Evolutionary conservation across 2,329 filamentous ascomycete species (phyloP).

Genomic region (Arachnopeziza araneosa): DNA sequence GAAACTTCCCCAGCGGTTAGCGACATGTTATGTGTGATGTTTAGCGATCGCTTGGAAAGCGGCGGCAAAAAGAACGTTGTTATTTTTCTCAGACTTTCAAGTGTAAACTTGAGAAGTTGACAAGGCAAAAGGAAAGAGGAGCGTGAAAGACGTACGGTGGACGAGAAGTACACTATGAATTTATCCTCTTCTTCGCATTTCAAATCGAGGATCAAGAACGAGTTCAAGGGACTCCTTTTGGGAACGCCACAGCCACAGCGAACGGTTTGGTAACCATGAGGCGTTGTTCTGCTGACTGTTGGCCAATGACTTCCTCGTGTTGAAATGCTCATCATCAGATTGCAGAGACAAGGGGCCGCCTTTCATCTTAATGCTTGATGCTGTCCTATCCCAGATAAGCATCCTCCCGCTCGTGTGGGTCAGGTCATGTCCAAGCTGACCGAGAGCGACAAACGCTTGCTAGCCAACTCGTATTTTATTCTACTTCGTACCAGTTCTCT

Average conservation of each 20-base stretch:
- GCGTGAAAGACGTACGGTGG: too few relatives aligned
- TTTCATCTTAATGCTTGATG: background rate
- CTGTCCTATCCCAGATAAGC: background rate
- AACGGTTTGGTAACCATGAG: background rate
- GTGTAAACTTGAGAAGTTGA: too few relatives aligned
- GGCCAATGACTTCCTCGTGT: background rate
- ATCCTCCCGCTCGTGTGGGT: background rate
- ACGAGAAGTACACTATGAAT: too few relatives aligned
- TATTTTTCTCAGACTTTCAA: too few relatives aligned
- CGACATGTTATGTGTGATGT: background rate
- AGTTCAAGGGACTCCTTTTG: background rate
- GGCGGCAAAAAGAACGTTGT: background rate
- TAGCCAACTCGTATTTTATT: background rate
- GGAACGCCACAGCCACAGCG: background rate
- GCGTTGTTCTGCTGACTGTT: background rate
- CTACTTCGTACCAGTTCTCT: background rate
- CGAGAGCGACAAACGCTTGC: background rate
- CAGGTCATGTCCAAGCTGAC: background rate
- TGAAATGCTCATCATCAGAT: background rate
- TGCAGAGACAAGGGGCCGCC: constrained; percentile 1
- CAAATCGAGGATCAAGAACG: background rate
- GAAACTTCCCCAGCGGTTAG: background rate
- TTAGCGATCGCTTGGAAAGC: background rate
- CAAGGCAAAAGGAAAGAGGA: too few relatives aligned
- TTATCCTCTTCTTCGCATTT: background rate